Evolutionary conservation across 768 basidiomycete species (phyloP), one percentile per base, ranked within the genome.

Genomic region (Rhizopogon salebrosus): DNA sequence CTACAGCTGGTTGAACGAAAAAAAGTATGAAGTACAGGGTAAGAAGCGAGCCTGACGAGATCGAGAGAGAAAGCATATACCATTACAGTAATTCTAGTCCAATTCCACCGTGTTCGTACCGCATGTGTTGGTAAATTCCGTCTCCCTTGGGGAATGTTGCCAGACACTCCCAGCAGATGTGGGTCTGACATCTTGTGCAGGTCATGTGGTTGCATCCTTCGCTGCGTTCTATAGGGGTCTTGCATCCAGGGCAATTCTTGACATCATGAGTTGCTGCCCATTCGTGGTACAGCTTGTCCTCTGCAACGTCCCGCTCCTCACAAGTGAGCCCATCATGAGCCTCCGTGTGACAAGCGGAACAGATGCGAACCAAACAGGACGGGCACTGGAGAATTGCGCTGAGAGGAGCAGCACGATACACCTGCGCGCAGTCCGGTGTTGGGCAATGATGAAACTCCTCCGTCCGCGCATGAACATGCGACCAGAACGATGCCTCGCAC

Each of bases 161-260:
- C 64, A 87, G 60, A 64, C 89, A 92, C 22, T 81, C 80, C 90
- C 89, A 92, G 54, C 89, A 92, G 1, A 84, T 84, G 63, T 92
- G 89, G 0, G 85, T 83, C 58, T 80, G 77, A 64, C 89, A 92
- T 29, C 77, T 75, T 0, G 74, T 74, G 66, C 89, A 92, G n/a
- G 80, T 83, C 76, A 92, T 82, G 64, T 92, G 89, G 68, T 92
- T 87, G 67, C 89, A 92, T 0, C 89, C 89, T 56, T 82, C 85
- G 26, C 70, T 72, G 37, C 84, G 81, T 67, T 92, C 87, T 57
- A 92, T 90, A 6, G 78, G 74, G 6, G 78, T 76, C 50, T 78
- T 78, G 70, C 89, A 92, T 0, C 77, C 77, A 2, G 89, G 89
- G 64, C 89, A 92, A 29, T 75, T 70, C 71, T 90, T 87, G 51